These are phyloP conservation scores for Brassica balearica DNA, from an alignment of 441 rosid species.

Conservation along the genomic window DNA sequence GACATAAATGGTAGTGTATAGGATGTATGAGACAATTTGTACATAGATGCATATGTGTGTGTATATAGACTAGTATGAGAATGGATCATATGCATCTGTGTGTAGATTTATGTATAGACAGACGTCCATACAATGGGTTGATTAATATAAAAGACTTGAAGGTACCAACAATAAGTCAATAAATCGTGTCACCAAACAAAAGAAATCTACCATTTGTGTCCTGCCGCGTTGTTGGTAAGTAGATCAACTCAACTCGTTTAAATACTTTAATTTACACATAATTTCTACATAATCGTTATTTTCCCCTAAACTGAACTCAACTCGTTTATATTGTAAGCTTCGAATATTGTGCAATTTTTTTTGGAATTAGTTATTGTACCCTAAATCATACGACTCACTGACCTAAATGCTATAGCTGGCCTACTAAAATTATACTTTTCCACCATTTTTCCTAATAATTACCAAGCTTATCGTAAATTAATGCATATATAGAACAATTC, in stretches of 20 bases:
- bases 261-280: neutral
- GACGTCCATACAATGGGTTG: neutral
- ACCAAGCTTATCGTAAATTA: too few species aligned
- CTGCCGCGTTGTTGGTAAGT: neutral
- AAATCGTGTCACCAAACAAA: conserved; percentile 5
- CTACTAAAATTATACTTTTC: too few species aligned
- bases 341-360: neutral
- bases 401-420: too few species aligned
- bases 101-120: neutral
- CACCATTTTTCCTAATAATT: too few species aligned
- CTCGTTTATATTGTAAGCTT: neutral
- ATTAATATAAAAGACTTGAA: neutral
- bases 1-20: neutral
- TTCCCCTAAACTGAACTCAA: neutral
- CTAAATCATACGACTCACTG: too few species aligned
- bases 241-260: neutral
- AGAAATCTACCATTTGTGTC: neutral
- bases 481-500: too few species aligned
- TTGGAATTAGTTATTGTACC: too few species aligned
- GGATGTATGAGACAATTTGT: neutral
- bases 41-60: neutral
- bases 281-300: too few species aligned
- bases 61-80: neutral
- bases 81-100: neutral
- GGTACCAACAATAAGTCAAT: neutral